Base-by-base conservation (phyloP, 2,329 filamentous ascomycete species). In the Fonsecaea pedrosoi region DNA sequence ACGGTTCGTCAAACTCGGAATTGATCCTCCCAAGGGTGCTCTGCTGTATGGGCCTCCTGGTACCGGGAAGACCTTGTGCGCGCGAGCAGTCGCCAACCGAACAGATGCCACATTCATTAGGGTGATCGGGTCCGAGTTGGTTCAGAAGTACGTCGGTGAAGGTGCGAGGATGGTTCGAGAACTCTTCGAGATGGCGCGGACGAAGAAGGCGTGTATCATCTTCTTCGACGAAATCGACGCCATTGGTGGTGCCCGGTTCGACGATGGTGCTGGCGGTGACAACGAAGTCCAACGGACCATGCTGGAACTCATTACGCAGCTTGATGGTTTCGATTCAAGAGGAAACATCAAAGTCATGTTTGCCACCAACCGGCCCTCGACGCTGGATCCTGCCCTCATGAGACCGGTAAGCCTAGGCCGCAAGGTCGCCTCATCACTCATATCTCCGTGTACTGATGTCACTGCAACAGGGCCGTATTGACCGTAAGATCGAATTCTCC, bases 291-390 rank as follows among this genome's bases (percentile, higher is more conserved):
- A 98, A 81, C 87, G 94, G 83, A 98, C 94, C 71, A 98, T 98
- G 94, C 82, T 98, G 85, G 94, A 98, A 78, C 86, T 98, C 61
- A 98, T 98, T 77, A 98, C 94, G 38, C 94, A 98, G 80, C 85
- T 98, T 55, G 94, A 98, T 76, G 94, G 94, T 70, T 98, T 98
- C 83, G 94, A 98, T 77, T 92, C 93, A 57, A 87, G 94, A 79
- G 94, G 94, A 78, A 98, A 98, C 81, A 98, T 98, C 86, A 98
- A 98, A 82, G 94, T 98, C 81, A 98, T 98, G 94, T 98, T 98
- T 77, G 94, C 94, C 66, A 98, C 94, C 78, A 98, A 98, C 86
- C 87, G 94, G 79, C 94, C 94, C 2, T 97, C 93, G 3, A 98
- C 94, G 3, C 86, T 98, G 63, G 94, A 98, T 77, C 94, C 94